These are phyloP conservation scores for Tuber umbilicatum DNA, from an alignment of 495 filamentous ascomycete genomes.

Conservation along the genomic window DNA sequence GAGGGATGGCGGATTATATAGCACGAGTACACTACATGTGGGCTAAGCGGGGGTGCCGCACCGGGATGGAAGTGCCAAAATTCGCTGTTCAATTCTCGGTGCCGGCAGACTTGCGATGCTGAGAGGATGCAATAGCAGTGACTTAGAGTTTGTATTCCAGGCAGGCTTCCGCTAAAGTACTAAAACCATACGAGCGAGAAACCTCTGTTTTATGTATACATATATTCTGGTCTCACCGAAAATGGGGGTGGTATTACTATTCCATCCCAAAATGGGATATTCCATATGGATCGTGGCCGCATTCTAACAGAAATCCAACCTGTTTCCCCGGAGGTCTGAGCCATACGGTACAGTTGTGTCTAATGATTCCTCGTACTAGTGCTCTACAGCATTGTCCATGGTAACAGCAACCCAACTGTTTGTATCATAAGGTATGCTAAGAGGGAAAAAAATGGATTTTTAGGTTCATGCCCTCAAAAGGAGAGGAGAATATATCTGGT, in stretches of 20 bases:
- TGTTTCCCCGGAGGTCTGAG: no score
- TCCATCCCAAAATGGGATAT: neutral
- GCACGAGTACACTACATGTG: no score
- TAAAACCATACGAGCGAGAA: neutral
- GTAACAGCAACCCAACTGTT: no score
- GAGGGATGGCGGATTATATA: neutral
- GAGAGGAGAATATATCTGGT: no score
- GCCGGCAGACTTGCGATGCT: neutral
- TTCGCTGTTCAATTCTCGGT: neutral
- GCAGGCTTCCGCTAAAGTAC: neutral
- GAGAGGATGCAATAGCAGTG: neutral
- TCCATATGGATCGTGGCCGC: neutral
- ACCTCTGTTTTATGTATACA: neutral
- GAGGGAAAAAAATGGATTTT: no score
- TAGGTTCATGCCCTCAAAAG: no score
- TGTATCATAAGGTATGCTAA: no score
- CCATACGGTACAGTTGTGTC: no score
- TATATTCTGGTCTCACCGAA: neutral
- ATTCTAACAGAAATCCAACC: neutral
- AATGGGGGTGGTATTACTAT: neutral
- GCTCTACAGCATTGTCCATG: no score
- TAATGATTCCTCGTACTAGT: no score
- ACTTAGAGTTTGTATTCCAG: neutral
- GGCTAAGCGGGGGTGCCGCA: accelerated
- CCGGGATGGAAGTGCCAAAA: neutral